Evolutionary conservation across 257 asterid species (phyloP).

Genomic region (Apocynum venetum): DNA sequence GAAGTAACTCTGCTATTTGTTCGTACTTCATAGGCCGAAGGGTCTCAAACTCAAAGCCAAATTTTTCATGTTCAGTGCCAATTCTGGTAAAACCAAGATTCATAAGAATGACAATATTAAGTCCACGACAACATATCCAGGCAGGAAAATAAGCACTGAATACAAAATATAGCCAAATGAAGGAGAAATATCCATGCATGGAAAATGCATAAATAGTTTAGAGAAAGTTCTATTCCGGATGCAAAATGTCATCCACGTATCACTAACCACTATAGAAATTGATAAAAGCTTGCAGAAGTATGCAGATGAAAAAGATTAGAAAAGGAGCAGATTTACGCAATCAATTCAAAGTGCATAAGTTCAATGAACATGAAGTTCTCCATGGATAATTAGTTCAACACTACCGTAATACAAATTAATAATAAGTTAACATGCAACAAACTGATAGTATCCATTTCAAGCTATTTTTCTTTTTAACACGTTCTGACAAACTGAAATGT

Average conservation of each 20-base stretch:
- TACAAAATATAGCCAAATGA: neutral
- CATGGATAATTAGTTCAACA: neutral
- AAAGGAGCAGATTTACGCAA: neutral
- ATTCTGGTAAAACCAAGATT: constrained; percentile 49
- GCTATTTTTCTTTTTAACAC: neutral
- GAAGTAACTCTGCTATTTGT: constrained; percentile 82
- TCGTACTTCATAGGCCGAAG: constrained; percentile 83
- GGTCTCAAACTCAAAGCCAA: constrained; percentile 79
- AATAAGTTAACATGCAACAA: neutral
- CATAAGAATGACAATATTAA: neutral
- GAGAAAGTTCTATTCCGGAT: neutral
- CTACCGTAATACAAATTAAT: neutral
- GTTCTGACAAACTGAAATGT: neutral
- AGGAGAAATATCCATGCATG: neutral
- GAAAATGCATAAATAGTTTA: neutral
- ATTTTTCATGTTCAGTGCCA: constrained; percentile 98
- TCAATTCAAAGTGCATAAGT: neutral
- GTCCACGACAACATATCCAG: neutral
- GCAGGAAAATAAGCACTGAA: neutral
- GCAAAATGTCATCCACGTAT: neutral
- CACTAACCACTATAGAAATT: neutral
- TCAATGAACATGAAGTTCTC: neutral
- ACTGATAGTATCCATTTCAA: neutral
- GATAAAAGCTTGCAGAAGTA: neutral
- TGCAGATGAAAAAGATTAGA: neutral